Percentiles rank a stretch among this genome's conserved stretches.
Evolutionary conservation across 352 stramenopile species (phyloP).

Genomic region (Saprolegnia diclina): DNA sequence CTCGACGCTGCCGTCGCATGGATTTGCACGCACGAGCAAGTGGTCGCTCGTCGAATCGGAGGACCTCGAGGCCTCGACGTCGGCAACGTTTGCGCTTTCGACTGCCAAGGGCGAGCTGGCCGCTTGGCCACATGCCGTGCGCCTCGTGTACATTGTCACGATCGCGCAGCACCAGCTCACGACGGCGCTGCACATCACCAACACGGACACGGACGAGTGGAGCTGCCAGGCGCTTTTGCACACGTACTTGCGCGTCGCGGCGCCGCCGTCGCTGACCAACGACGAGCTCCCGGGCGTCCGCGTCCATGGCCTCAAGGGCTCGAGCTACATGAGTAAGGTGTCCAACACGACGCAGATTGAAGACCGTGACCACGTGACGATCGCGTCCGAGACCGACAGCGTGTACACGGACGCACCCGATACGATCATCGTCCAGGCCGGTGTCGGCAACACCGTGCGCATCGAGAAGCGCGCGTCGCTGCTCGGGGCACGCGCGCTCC

Average conservation of each 20-base stretch:
- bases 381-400: slow-evolving; percentile 82
- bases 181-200: slow-evolving; percentile 87
- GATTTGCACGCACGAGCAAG: slow-evolving; percentile 83
- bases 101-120: slow-evolving; percentile 39
- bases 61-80: slow-evolving; percentile 39
- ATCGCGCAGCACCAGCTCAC: slow-evolving; percentile 73
- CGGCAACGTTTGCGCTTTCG: slow-evolving; percentile 55
- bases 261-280: neutral
- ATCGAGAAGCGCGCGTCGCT: slow-evolving; percentile 63
- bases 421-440: slow-evolving; percentile 52
- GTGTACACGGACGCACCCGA: slow-evolving; percentile 78
- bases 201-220: slow-evolving; percentile 73
- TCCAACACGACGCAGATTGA: slow-evolving; percentile 50
- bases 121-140: slow-evolving; percentile 75
- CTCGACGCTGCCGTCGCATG: slow-evolving; percentile 89
- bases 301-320: slow-evolving; percentile 84
- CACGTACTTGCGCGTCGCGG: slow-evolving; percentile 88
- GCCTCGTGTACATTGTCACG: slow-evolving; percentile 81
- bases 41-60: slow-evolving; percentile 45
- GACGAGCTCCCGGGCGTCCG: slow-evolving; percentile 42
- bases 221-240: slow-evolving; percentile 92
- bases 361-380: slow-evolving; percentile 50
- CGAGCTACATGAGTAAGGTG: slow-evolving; percentile 88
- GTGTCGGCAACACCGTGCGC: slow-evolving; percentile 52
- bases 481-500: slow-evolving; percentile 39